Percentiles rank a stretch among this genome's conserved stretches.
Evolutionary conservation across 2,329 filamentous ascomycete genomes (phyloP).

Genomic region (Tothia fuscella): DNA sequence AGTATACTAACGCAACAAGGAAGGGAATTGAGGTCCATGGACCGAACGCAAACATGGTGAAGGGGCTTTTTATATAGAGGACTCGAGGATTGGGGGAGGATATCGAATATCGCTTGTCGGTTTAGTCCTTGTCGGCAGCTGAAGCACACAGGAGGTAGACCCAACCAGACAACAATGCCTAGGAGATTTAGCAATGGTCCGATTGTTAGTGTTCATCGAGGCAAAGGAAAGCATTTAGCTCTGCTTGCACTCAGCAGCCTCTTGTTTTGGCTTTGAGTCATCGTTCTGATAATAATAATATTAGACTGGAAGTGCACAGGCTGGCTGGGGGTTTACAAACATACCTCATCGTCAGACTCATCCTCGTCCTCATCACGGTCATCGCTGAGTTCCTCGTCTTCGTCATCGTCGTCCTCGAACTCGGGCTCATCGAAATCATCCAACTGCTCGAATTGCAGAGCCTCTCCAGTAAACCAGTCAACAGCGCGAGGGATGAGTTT

Average conservation of each 20-base stretch:
- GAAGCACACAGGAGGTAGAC: too few relatives aligned
- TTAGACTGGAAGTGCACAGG: background rate
- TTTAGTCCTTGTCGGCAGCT: too few relatives aligned
- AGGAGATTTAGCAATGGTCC: too few relatives aligned
- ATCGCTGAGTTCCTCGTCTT: constrained; percentile 75
- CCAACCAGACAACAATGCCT: too few relatives aligned
- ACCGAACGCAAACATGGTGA: too few relatives aligned
- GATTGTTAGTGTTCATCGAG: too few relatives aligned
- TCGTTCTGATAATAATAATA: constrained; percentile 20
- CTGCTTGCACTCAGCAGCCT: constrained; percentile 34
- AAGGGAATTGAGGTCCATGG: too few relatives aligned
- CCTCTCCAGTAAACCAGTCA: constrained; percentile 99
- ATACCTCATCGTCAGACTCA: constrained; percentile 26
- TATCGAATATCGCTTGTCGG: too few relatives aligned
- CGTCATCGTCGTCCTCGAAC: constrained; percentile 83
- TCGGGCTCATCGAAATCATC: constrained; percentile 72
- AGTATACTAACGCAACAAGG: too few relatives aligned
- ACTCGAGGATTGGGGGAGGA: too few relatives aligned
- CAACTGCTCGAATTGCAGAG: constrained; percentile 89
- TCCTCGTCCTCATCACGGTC: constrained; percentile 63
- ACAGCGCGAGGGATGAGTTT: constrained; percentile 97
- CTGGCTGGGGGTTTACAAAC: constrained; percentile 9
- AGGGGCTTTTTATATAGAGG: too few relatives aligned
- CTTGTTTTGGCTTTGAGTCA: constrained; percentile 32
- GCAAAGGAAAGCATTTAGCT: constrained; percentile 20